phyloP scores from a whole-genome alignment of 2,329 filamentous ascomycete genomes.

The Sclerotinia spermophila region DNA sequence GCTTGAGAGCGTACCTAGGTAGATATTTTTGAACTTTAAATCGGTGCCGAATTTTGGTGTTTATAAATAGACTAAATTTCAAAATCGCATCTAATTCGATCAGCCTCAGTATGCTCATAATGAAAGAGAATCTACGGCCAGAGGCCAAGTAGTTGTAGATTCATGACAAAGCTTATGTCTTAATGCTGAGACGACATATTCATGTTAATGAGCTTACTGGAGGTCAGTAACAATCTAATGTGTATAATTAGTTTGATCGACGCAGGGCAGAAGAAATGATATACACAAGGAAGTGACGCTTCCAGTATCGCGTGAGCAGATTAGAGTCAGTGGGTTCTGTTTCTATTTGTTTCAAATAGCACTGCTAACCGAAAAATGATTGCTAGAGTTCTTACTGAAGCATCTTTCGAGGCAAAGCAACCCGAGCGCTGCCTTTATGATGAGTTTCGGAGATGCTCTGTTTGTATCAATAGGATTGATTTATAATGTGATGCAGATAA shows the following conservation, averaged over 20 bases:
- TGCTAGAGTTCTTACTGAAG: not conserved
- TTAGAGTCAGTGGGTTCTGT: not conserved
- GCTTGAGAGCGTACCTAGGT: constrained; percentile 16
- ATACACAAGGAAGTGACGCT: not conserved
- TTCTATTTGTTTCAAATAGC: not conserved
- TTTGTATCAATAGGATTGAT: not conserved
- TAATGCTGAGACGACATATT: no score
- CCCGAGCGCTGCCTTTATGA: not conserved
- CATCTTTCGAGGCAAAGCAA: not conserved
- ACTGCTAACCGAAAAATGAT: not conserved
- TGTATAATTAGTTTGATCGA: not conserved
- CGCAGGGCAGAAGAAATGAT: not conserved
- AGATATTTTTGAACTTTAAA: constrained; percentile 19
- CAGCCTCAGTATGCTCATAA: no score
- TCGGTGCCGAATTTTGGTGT: not conserved
- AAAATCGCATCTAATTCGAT: not conserved
- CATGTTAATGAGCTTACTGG: not conserved
- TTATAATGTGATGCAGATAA: not conserved
- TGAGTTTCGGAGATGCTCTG: not conserved
- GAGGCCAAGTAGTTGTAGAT: not conserved
- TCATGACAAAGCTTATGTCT: not conserved
- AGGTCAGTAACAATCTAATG: not conserved
- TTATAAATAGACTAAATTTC: not conserved
- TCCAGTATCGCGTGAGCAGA: not conserved
- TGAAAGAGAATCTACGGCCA: not conserved